Evolutionary conservation across 129 eudicot genomes (phyloP).

Genomic region (Flaveria brownii): DNA sequence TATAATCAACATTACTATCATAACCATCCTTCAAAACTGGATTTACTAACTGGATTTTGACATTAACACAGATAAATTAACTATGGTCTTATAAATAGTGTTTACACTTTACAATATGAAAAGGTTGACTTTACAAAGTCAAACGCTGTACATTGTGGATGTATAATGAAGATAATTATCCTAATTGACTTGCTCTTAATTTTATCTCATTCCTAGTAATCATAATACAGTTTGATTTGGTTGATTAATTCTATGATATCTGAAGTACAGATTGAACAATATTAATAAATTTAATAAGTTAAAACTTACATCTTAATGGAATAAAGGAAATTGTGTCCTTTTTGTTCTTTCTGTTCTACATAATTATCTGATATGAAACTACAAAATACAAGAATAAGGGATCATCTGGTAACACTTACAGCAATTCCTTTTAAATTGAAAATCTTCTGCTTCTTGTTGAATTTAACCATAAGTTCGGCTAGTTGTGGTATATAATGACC

Average conservation of each 20-base stretch:
- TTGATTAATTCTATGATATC: background rate
- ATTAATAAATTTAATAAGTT: background rate
- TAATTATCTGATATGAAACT: constrained; percentile 12
- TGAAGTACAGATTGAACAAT: constrained; percentile 1
- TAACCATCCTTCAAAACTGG: constrained; percentile 41
- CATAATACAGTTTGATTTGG: constrained; percentile 19
- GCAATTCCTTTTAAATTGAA: constrained; percentile 48
- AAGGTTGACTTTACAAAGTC: constrained; percentile 36
- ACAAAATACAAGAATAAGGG: constrained; percentile 10
- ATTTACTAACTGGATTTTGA: constrained; percentile 58
- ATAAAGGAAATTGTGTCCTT: background rate
- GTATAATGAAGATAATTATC: constrained; percentile 12
- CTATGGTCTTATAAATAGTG: background rate
- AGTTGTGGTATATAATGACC: constrained; percentile 84
- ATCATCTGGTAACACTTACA: constrained; percentile 41
- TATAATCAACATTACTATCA: background rate
- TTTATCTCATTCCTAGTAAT: background rate
- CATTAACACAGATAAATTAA: constrained; percentile 1
- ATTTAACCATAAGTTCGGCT: constrained; percentile 55
- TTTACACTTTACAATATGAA: background rate
- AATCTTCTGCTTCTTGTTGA: constrained; percentile 36
- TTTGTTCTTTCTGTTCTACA: constrained; percentile 5
- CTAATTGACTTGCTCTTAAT: constrained; percentile 3
- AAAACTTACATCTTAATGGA: background rate
- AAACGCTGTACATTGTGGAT: constrained; percentile 12